phyloP scores from a whole-genome alignment of 1,139 yeast species.

The Lodderomyces oxycetoniae region DNA sequence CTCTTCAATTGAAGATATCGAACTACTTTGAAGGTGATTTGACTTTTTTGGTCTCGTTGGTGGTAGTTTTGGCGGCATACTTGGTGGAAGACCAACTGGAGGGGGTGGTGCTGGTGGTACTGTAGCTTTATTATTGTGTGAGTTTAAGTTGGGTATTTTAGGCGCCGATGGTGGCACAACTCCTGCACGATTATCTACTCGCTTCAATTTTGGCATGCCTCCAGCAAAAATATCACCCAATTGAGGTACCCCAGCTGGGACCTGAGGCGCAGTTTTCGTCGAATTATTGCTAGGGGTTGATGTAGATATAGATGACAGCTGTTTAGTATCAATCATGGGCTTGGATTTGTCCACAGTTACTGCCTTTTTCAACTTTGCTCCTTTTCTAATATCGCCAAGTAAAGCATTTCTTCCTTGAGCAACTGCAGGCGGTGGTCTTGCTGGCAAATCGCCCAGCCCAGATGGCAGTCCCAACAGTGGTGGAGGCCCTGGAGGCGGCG shows the following conservation, averaged over 20 bases:
- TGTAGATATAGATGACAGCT: slow-evolving; percentile 16
- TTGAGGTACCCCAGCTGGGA: slow-evolving; percentile 43
- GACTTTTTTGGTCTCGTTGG: too few species aligned
- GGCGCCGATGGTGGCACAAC: slow-evolving; percentile 24
- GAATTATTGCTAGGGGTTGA: slow-evolving; percentile 12
- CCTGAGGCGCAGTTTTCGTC: slow-evolving; percentile 13
- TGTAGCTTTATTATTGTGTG: slow-evolving; percentile 13
- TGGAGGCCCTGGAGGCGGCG: slow-evolving; percentile 27
- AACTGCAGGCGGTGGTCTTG: slow-evolving; percentile 29
- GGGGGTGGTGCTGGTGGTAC: slow-evolving; percentile 17
- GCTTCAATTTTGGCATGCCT: slow-evolving; percentile 76
- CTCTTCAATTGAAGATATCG: slow-evolving; percentile 13
- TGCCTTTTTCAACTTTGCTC: slow-evolving; percentile 69
- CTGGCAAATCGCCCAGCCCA: slow-evolving; percentile 14
- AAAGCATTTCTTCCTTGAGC: slow-evolving; percentile 69
- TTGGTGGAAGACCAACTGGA: background rate
- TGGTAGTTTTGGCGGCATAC: background rate
- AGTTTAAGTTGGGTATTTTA: slow-evolving; percentile 17
- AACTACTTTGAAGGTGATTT: slow-evolving; percentile 1
- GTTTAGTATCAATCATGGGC: slow-evolving; percentile 36
- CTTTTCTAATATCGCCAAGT: slow-evolving; percentile 82
- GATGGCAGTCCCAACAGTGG: slow-evolving; percentile 31
- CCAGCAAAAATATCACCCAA: slow-evolving; percentile 81
- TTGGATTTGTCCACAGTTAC: slow-evolving; percentile 44
- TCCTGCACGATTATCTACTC: slow-evolving; percentile 46